Evolutionary conservation across 176 grass and related monocot species (phyloP), one percentile per base, ranked within the genome.

Genomic region (Ensete ventricosum): DNA sequence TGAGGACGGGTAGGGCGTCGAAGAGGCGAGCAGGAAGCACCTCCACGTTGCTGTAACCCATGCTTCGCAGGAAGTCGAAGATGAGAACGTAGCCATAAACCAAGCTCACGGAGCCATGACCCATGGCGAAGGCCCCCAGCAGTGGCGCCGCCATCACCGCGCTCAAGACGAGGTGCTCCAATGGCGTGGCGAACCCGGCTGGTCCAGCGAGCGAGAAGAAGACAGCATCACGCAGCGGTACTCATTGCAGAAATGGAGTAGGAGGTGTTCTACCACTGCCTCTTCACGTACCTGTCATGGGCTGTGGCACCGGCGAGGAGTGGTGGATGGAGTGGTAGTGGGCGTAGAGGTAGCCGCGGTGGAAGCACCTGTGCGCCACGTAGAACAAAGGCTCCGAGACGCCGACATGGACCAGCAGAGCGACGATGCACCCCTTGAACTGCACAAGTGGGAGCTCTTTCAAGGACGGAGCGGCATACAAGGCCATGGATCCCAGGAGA

Each of bases 21-120:
- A 93, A 93, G 0, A 73, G 3, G 80, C n/a, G 65, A 79, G 88
- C 79, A 2, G 88, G 80, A 20, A 98, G 53, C 67, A 98, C 76
- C 85, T 98, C 94, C 54, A 98, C 94, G 82, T 98, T 98, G 83
- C 88, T 87, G 75, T 98, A 89, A 48, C 90, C 94, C 90, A 98
- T 85, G 80, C 87, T 91, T n/a, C 88, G 26, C 9, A 98, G 74
- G 57, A 77, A 85, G 67, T 98, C 94, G 52, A 98, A 98, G 22
- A 73, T 13, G 4, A 91, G 24, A 78, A 98, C 9, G 73, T 98
- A 78, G 10, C 80, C 82, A 51, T 91, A 98, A 4, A 98, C 25
- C 53, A 98, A 77, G 54, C 85, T 77, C 73, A 93, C 71, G n/a
- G 94, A 98, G 1, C 90, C 94, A 0, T 22, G 53, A 0, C 90